Percentiles rank a stretch among this genome's conserved stretches.
Conservation (phyloP, 352 stramenopile genomes). For the Phytophthora fragariae region DNA sequence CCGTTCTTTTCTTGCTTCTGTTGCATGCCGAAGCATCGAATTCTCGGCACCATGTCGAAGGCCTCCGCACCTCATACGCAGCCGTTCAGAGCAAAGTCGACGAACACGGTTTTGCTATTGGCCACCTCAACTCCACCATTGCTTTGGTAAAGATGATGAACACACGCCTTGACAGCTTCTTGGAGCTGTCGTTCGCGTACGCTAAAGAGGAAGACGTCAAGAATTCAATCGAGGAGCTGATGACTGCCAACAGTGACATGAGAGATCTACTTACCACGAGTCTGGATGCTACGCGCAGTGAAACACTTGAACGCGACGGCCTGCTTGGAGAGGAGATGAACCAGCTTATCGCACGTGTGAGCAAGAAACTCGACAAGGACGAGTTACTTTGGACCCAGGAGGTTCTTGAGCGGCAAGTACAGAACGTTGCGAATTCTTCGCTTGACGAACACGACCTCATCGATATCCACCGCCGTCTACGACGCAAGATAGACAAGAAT, state of each 20-base stretch:
- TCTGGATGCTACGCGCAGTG: slow-evolving; percentile 51
- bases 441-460: slow-evolving; percentile 70
- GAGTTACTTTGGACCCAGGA: slow-evolving; percentile 82
- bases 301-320: slow-evolving; percentile 60
- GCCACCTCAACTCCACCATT: slow-evolving; percentile 56
- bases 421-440: slow-evolving; percentile 70
- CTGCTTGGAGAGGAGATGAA: slow-evolving; percentile 64
- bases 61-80: slow-evolving; percentile 41
- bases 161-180: slow-evolving; percentile 62
- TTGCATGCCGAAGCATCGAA: slow-evolving; percentile 52
- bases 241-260: slow-evolving; percentile 54
- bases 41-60: slow-evolving; percentile 43
- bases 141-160: slow-evolving; percentile 76
- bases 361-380: slow-evolving; percentile 82
- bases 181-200: slow-evolving; percentile 71
- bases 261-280: slow-evolving; percentile 54
- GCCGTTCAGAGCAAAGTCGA: slow-evolving; percentile 44
- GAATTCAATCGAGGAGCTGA: slow-evolving; percentile 71
- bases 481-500: slow-evolving; percentile 66
- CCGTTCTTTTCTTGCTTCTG: slow-evolving; percentile 60
- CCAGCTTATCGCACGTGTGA: slow-evolving; percentile 69
- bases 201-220: slow-evolving; percentile 82
- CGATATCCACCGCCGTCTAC: slow-evolving; percentile 65
- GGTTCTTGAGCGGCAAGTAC: slow-evolving; percentile 67
- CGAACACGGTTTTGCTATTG: slow-evolving; percentile 56